Evolutionary conservation across 805 yeast species (phyloP).

Genomic region (Cyberlindnera mississippiensis): DNA sequence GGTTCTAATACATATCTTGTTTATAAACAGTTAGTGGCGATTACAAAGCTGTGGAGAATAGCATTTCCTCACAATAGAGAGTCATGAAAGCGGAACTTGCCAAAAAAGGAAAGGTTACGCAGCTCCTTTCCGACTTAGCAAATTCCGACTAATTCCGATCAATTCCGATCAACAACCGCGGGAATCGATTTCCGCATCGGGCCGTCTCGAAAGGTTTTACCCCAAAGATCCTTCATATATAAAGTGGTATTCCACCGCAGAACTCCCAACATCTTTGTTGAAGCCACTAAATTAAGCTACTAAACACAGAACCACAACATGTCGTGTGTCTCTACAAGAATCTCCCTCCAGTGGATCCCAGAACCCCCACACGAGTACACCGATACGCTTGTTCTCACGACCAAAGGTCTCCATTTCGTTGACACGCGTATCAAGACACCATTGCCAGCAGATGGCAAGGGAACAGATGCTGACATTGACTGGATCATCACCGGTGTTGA

Average conservation of each 20-base stretch:
- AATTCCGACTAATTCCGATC: no score
- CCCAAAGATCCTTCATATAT: no score
- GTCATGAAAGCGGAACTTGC: slow-evolving; percentile 1
- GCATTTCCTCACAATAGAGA: not conserved
- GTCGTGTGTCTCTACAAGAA: slow-evolving; percentile 38
- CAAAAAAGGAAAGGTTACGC: slow-evolving; percentile 5
- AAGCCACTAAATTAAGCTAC: no score
- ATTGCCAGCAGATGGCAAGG: slow-evolving; percentile 5
- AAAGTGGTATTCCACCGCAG: no score
- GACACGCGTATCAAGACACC: slow-evolving; percentile 37
- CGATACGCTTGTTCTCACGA: slow-evolving; percentile 44
- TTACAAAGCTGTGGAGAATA: not conserved
- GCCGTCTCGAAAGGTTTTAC: not conserved
- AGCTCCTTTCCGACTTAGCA: no score
- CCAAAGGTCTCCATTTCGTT: slow-evolving; percentile 43
- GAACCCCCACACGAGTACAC: slow-evolving; percentile 40
- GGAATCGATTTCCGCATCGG: slow-evolving; percentile 6
- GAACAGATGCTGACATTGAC: slow-evolving; percentile 17
- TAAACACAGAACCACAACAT: slow-evolving; percentile 5
- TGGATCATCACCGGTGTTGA: slow-evolving; percentile 35
- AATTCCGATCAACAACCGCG: slow-evolving; percentile 3
- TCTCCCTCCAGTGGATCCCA: slow-evolving; percentile 52
- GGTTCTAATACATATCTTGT: no score
- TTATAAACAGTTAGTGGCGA: no score
- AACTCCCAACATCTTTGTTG: not conserved